Evolutionary conservation across 495 filamentous ascomycete genomes (phyloP).

Genomic region (Penicillium salamii): DNA sequence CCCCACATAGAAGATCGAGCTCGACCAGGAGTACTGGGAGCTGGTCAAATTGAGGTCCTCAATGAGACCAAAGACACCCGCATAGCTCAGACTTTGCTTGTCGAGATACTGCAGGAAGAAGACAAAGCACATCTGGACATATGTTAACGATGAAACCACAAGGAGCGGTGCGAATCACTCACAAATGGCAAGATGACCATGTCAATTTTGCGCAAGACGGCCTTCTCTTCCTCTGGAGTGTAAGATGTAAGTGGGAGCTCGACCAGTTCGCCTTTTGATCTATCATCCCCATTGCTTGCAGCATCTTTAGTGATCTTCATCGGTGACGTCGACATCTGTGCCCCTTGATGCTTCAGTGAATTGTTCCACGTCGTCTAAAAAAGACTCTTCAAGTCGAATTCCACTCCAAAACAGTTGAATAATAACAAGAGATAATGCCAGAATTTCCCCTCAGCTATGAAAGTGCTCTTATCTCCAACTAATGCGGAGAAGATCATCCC

Average conservation of each 20-base stretch:
- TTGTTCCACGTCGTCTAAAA: background rate
- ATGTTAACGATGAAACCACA: background rate
- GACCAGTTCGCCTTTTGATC: constrained; percentile 7
- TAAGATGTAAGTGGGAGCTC: constrained; percentile 26
- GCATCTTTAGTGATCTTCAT: constrained; percentile 11
- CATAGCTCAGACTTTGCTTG: constrained; percentile 56
- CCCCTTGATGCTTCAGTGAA: background rate
- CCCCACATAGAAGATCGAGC: constrained; percentile 39
- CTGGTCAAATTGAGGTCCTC: constrained; percentile 47
- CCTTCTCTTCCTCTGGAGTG: constrained; percentile 39
- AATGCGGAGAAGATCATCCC: constrained; percentile 10
- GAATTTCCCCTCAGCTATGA: background rate
- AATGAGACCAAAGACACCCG: constrained; percentile 54
- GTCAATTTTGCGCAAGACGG: constrained; percentile 49
- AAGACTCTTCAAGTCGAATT: too few relatives aligned
- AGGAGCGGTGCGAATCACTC: constrained; percentile 3
- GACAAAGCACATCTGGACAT: constrained; percentile 26
- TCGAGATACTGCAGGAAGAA: constrained; percentile 45
- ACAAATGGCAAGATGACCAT: constrained; percentile 40
- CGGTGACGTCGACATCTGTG: background rate
- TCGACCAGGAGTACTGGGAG: constrained; percentile 52
- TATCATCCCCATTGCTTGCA: constrained; percentile 4
- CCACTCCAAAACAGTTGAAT: too few relatives aligned
- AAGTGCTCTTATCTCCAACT: constrained; percentile 6
- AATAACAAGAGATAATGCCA: too few relatives aligned